A percentile compares a stretch with the other conserved stretches of the same genome.
Conservation (phyloP, 2,329 filamentous ascomycete species). For the Xylariomycetidae sp. region DNA sequence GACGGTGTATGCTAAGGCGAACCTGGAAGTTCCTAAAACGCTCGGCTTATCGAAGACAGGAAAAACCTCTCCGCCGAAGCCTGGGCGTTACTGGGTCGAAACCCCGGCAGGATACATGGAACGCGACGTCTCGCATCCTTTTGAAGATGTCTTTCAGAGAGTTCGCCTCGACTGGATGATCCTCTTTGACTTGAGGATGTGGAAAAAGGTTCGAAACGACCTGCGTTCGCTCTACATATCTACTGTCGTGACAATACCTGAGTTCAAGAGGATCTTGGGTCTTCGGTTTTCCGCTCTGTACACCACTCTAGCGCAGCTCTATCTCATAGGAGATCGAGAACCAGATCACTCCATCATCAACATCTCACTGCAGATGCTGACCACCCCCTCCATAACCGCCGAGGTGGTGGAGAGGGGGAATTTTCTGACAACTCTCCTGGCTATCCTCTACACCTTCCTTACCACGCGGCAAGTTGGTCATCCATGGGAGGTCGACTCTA, state of each 20-base stretch:
- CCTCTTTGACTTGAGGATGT: slow-evolving; percentile 88
- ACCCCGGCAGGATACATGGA: slow-evolving; percentile 67
- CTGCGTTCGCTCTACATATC: slow-evolving; percentile 92
- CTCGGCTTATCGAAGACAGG: slow-evolving; percentile 47
- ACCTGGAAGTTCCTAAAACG: slow-evolving; percentile 76
- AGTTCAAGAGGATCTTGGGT: slow-evolving; percentile 92
- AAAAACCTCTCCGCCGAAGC: slow-evolving; percentile 50
- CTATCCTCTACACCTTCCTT: slow-evolving; percentile 94
- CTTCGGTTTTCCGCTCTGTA: slow-evolving; percentile 94
- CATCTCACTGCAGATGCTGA: slow-evolving; percentile 92
- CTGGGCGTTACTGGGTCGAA: slow-evolving; percentile 81
- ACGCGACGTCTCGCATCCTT: slow-evolving; percentile 58
- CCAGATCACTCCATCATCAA: slow-evolving; percentile 99
- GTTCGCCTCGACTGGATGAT: slow-evolving; percentile 93
- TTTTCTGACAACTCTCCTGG: slow-evolving; percentile 90
- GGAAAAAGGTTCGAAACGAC: slow-evolving; percentile 91
- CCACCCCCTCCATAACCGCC: slow-evolving; percentile 91
- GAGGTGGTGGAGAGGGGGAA: slow-evolving; percentile 94
- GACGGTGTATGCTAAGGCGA: slow-evolving; percentile 57
- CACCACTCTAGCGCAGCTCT: slow-evolving; percentile 87
- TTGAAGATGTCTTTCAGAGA: slow-evolving; percentile 85
- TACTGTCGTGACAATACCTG: slow-evolving; percentile 89
- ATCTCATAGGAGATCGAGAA: slow-evolving; percentile 91
- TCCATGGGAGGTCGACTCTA: slow-evolving; percentile 81
- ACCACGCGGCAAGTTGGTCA: slow-evolving; percentile 95